Conservation (phyloP, 495 filamentous ascomycete species). For the Acidomyces sp. region DNA sequence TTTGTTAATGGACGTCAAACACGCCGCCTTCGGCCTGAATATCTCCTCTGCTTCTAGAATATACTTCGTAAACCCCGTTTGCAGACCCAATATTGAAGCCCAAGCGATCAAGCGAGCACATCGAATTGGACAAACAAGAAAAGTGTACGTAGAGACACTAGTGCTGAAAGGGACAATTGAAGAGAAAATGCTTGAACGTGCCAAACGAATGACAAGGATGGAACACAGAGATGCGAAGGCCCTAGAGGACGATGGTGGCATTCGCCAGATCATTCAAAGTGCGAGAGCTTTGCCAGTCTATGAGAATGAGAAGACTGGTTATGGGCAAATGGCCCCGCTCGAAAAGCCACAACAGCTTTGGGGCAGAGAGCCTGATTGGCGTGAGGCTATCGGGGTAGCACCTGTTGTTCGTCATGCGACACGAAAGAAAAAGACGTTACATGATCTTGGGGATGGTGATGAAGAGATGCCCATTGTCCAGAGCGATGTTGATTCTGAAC, state of each 20-base stretch:
- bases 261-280: constrained; percentile 67
- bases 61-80: constrained; percentile 84
- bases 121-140: constrained; percentile 68
- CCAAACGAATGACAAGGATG: constrained; percentile 61
- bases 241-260: constrained; percentile 61
- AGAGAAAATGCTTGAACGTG: constrained; percentile 63
- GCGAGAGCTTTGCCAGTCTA: constrained; percentile 51
- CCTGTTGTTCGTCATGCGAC: background rate
- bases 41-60: constrained; percentile 69
- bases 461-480: constrained; percentile 1
- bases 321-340: constrained; percentile 44
- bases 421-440: background rate
- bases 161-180: constrained; percentile 64
- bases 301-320: constrained; percentile 31
- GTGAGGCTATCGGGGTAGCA: constrained; percentile 5
- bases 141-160: constrained; percentile 78
- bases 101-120: constrained; percentile 89
- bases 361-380: constrained; percentile 29
- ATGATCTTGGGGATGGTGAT: background rate
- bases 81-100: constrained; percentile 73
- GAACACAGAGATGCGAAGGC: constrained; percentile 58
- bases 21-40: constrained; percentile 79
- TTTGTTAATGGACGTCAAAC: constrained; percentile 76
- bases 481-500: background rate
- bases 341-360: constrained; percentile 45